Conservation (phyloP, 768 basidiomycete species). For the Guyanaporus albipodus region DNA sequence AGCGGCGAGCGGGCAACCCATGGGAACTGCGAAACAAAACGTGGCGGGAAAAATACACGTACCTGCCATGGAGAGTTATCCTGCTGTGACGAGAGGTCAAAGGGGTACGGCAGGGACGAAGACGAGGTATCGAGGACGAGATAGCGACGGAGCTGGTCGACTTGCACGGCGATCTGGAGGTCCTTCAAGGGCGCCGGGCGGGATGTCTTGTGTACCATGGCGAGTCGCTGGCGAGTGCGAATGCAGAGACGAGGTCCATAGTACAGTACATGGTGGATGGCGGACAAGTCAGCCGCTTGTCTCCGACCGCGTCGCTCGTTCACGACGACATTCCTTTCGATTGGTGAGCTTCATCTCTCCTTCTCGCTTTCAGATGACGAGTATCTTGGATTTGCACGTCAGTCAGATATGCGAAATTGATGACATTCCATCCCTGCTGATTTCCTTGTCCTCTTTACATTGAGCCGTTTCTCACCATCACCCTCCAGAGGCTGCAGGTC, state of each 20-base stretch:
- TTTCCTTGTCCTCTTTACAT: background rate
- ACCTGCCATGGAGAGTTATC: background rate
- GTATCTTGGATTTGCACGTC: conserved; percentile 57
- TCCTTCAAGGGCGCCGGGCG: conserved; percentile 15
- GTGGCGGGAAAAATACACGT: background rate
- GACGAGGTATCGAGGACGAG: conserved; percentile 9
- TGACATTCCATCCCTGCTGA: too few species aligned
- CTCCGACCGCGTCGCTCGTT: conserved; percentile 3
- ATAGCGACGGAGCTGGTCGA: conserved; percentile 9
- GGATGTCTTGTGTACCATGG: conserved; percentile 4
- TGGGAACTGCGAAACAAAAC: conserved; percentile 6
- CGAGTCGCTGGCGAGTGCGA: background rate
- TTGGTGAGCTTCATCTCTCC: conserved; percentile 18
- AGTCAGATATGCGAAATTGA: conserved; percentile 47
- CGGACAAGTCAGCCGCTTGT: conserved; percentile 19
- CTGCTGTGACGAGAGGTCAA: background rate
- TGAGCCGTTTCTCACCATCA: conserved; percentile 5
- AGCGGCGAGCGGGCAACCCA: conserved; percentile 1
- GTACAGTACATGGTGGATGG: background rate
- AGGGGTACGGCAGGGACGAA: conserved; percentile 5
- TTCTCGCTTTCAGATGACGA: conserved; percentile 36
- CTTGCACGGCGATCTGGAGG: conserved; percentile 17
- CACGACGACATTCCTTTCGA: conserved; percentile 1
- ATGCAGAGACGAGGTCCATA: background rate
- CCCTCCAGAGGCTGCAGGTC: conserved; percentile 4